Base-by-base conservation (phyloP, 2,329 filamentous ascomycete genomes). In the Fusarium marasasianum region DNA sequence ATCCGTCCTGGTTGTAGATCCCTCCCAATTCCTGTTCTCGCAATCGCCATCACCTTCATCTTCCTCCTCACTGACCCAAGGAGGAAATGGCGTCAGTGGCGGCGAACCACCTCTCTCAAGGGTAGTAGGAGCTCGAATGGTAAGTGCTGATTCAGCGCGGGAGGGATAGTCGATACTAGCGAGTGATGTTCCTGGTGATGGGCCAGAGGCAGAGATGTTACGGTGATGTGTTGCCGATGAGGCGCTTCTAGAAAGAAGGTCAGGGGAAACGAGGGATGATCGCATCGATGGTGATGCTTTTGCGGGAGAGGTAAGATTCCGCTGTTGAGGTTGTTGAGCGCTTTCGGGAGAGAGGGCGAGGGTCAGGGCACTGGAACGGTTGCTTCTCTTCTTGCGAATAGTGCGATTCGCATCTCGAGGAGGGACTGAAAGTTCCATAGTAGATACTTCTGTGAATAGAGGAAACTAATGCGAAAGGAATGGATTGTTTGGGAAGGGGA, bases 71-170 rank as follows among this genome's bases (percentile, higher is more conserved):
- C 66, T 63, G 2, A 66, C 56, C 76, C 76, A 79, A 5, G 77
- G 75, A 15, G 79, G 79, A 35, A 81, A 80, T 9, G 76, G 77
- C 3, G 78, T 80, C 7, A 80, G 61, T 0, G 79, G 79, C 6
- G 76, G 74, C 11, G 66, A 57, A 2, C 51, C 33, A 6, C 59
- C 73, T 40, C 64, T 57, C 3, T 75, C 71, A 24, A 37, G n/a
- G 1, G 45, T 56, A 20, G 44, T 43, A 9, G 76, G 69, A 8
- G 72, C 72, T 35, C 72, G 64, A 10, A 79, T 64, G 1, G 77
- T 79, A 3, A 75, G 69, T 1, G 70, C 45, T 3, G 77, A 79
- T 20, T 75, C 64, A 3, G 69, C 63, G 12, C 77, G 58, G 10
- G 69, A 75, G 8, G 56, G 63, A 11, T 75, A 58, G n/a, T 73